Evolutionary conservation across 352 stramenopile species (phyloP).

Genomic region (Phytopythium chamaehyphon): DNA sequence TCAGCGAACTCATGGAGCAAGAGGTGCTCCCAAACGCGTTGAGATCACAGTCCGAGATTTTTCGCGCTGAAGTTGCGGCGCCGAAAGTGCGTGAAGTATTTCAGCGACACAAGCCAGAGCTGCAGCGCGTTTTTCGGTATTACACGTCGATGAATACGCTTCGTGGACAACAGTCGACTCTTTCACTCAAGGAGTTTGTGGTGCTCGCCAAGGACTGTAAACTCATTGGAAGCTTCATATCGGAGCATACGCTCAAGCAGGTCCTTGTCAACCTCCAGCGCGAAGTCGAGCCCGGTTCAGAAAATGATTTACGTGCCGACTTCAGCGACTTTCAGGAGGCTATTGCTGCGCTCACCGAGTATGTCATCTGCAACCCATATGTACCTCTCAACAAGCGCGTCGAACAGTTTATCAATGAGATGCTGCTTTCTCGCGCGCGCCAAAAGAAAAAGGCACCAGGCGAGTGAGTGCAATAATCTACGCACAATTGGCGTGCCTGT

Average conservation of each 20-base stretch:
- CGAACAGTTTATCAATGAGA: conserved; percentile 73
- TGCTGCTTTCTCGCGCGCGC: conserved; percentile 63
- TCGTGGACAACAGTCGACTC: conserved; percentile 72
- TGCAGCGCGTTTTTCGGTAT: conserved; percentile 79
- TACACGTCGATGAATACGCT: conserved; percentile 75
- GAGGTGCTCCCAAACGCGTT: conserved; percentile 61
- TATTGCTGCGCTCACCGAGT: conserved; percentile 66
- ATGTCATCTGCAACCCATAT: conserved; percentile 80
- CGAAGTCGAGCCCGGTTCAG: conserved; percentile 28
- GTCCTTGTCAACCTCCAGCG: conserved; percentile 71
- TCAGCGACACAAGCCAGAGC: conserved; percentile 57
- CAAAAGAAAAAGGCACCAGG: conserved; percentile 50
- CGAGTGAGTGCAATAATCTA: not conserved
- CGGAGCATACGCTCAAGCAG: conserved; percentile 76
- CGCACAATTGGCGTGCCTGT: not conserved
- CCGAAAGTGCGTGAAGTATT: conserved; percentile 71
- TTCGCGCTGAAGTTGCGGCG: conserved; percentile 63
- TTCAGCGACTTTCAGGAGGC: conserved; percentile 72
- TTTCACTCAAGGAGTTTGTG: conserved; percentile 51
- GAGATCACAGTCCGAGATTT: conserved; percentile 69
- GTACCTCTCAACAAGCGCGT: conserved; percentile 70
- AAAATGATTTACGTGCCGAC: conserved; percentile 47
- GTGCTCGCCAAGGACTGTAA: conserved; percentile 75
- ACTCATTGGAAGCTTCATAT: conserved; percentile 67
- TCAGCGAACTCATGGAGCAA: conserved; percentile 66